Conservation (phyloP, 176 grass and related monocot genomes). For the Alopecurus myosuroides region DNA sequence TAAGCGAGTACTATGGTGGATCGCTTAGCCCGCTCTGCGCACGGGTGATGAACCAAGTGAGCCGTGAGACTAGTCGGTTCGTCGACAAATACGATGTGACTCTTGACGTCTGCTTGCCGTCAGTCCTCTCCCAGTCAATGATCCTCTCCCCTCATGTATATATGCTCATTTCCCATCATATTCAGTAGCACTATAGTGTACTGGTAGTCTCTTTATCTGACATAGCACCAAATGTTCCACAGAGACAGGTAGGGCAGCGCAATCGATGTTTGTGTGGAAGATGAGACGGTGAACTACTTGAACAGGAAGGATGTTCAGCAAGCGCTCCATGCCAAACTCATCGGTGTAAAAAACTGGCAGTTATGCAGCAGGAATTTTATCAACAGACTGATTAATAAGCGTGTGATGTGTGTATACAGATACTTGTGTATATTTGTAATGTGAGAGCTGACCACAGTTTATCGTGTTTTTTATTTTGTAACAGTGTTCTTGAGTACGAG, state of each 20-base stretch:
- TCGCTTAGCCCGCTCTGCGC: conserved; percentile 64
- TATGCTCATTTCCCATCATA: not conserved
- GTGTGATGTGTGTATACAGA: not conserved
- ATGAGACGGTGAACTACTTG: conserved; percentile 90
- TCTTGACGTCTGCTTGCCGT: conserved; percentile 85
- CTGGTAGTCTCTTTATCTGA: not conserved
- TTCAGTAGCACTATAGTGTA: not conserved
- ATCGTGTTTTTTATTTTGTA: not conserved
- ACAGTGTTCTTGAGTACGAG: conserved; percentile 89
- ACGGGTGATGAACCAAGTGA: conserved; percentile 95
- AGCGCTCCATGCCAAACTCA: conserved; percentile 64
- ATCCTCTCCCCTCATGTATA: conserved; percentile 68
- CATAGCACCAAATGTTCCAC: not conserved
- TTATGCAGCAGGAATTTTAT: conserved; percentile 81
- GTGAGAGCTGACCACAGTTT: not conserved
- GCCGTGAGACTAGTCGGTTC: conserved; percentile 86
- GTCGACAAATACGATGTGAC: conserved; percentile 99
- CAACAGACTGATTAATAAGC: not conserved
- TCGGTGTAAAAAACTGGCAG: conserved; percentile 70
- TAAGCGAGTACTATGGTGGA: conserved; percentile 88
- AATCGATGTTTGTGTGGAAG: conserved; percentile 97
- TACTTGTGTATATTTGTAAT: not conserved
- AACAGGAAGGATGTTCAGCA: conserved; percentile 87
- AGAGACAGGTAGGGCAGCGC: conserved; percentile 49
- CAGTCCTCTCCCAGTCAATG: conserved; percentile 83